Percentiles rank a stretch among this genome's conserved stretches.
phyloP scores from a whole-genome alignment of 2,329 filamentous ascomycete species.

The Chaetomium globosum region DNA sequence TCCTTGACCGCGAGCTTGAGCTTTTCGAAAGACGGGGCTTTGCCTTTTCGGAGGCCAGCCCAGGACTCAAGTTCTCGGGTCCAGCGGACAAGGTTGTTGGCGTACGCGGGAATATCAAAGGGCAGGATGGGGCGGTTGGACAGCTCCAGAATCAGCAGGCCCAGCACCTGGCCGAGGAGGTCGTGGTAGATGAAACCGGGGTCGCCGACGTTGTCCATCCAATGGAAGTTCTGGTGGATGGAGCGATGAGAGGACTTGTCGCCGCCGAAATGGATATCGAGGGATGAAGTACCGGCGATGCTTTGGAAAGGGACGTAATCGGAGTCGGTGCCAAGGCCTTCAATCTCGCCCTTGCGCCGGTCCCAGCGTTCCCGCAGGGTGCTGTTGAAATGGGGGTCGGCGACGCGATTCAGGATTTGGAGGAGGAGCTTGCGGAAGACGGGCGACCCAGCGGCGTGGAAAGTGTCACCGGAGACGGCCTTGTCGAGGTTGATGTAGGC shows the following conservation, averaged over 20 bases:
- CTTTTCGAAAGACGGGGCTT: conserved; percentile 56
- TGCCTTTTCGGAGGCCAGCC: conserved; percentile 45
- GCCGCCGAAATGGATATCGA: conserved; percentile 80
- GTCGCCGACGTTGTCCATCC: conserved; percentile 79
- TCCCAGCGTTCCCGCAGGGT: conserved; percentile 79
- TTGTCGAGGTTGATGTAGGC: conserved; percentile 92
- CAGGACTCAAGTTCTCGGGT: conserved; percentile 68
- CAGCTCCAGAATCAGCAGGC: conserved; percentile 81
- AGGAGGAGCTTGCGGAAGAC: conserved; percentile 72
- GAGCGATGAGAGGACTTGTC: conserved; percentile 72
- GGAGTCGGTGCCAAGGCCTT: conserved; percentile 71
- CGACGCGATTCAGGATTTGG: conserved; percentile 72
- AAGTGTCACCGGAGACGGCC: conserved; percentile 73
- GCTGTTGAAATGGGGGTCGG: conserved; percentile 70
- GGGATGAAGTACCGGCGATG: conserved; percentile 82
- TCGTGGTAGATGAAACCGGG: conserved; percentile 81
- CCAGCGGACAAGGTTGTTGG: conserved; percentile 64
- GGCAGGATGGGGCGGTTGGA: conserved; percentile 79
- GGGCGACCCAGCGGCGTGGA: conserved; percentile 79
- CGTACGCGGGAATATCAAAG: conserved; percentile 78
- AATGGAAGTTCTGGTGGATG: conserved; percentile 87
- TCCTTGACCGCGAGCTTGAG: conserved; percentile 65
- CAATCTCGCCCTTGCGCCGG: conserved; percentile 61
- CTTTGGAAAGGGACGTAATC: conserved; percentile 92
- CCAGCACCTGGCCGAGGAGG: conserved; percentile 76